phyloP scores from a whole-genome alignment of 495 filamentous ascomycete genomes.

The Tricharina praecox region DNA sequence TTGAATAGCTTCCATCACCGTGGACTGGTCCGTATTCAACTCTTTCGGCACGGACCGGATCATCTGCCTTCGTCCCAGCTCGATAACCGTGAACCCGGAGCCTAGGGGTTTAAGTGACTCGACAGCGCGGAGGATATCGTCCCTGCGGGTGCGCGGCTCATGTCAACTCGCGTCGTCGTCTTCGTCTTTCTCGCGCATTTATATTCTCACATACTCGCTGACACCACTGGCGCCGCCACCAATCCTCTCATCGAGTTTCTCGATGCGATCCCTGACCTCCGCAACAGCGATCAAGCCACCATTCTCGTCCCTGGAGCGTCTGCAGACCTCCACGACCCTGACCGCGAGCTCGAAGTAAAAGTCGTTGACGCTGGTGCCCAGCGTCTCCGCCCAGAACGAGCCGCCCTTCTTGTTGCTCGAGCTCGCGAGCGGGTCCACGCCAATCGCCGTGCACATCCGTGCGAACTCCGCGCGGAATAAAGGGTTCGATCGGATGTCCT shows the following conservation, averaged over 20 bases:
- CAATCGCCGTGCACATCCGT: conserved; percentile 93
- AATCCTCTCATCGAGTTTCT: conserved; percentile 41
- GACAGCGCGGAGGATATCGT: conserved; percentile 83
- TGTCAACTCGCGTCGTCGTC: too few species aligned
- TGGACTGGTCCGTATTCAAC: conserved; percentile 84
- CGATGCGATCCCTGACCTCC: conserved; percentile 59
- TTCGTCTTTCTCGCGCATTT: too few species aligned
- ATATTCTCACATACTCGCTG: conserved; percentile 10
- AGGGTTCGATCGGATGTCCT: conserved; percentile 88
- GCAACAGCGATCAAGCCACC: conserved; percentile 74
- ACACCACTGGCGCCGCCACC: conserved; percentile 50
- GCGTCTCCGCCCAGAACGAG: conserved; percentile 81
- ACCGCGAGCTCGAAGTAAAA: conserved; percentile 97
- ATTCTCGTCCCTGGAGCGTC: conserved; percentile 74
- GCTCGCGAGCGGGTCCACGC: conserved; percentile 79
- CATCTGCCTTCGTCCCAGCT: conserved; percentile 65
- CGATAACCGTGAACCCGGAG: conserved; percentile 66
- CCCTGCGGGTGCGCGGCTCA: too few species aligned
- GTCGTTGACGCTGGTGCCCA: conserved; percentile 83
- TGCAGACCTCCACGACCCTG: conserved; percentile 81
- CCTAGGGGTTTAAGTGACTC: conserved; percentile 75
- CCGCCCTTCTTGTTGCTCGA: conserved; percentile 38
- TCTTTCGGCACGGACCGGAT: conserved; percentile 92
- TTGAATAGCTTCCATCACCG: conserved; percentile 72
- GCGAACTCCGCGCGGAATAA: conserved; percentile 92